These are phyloP conservation scores for Xanthoconium separans DNA, from an alignment of 1,284 basidiomycete species.

Conservation along the genomic window DNA sequence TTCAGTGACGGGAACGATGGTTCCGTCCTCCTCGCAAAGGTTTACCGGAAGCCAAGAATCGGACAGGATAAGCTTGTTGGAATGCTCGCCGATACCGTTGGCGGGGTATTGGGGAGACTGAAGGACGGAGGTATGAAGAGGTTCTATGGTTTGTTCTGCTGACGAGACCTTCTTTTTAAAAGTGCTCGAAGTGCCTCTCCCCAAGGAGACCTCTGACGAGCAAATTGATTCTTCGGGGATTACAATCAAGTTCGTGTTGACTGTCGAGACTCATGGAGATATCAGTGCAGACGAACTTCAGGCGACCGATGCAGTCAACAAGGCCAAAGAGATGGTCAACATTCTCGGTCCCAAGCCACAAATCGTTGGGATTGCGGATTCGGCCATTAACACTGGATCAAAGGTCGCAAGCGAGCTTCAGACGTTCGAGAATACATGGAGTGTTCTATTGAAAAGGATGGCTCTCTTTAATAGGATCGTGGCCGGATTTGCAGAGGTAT, in stretches of 20 bases:
- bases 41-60: conserved; percentile 11
- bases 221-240: background rate
- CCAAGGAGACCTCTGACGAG: background rate
- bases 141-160: background rate
- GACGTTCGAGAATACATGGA: conserved; percentile 22
- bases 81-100: conserved; percentile 11
- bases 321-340: background rate
- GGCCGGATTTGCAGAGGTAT: conserved; percentile 16
- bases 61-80: conserved; percentile 10
- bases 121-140: conserved; percentile 18
- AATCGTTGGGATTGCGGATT: background rate
- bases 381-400: background rate
- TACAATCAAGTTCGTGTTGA: conserved; percentile 18
- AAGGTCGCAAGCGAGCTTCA: background rate
- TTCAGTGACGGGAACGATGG: conserved; percentile 15
- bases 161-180: background rate
- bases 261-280: background rate
- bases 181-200: conserved; percentile 20
- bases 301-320: conserved; percentile 14
- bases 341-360: background rate
- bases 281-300: conserved; percentile 10
- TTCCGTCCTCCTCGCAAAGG: conserved; percentile 7
- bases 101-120: conserved; percentile 8
- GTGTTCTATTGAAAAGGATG: conserved; percentile 15
- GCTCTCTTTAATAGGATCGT: conserved; percentile 11